Evolutionary conservation across 1,284 basidiomycete species (phyloP).

Genomic region (Blastosporella zonata): DNA sequence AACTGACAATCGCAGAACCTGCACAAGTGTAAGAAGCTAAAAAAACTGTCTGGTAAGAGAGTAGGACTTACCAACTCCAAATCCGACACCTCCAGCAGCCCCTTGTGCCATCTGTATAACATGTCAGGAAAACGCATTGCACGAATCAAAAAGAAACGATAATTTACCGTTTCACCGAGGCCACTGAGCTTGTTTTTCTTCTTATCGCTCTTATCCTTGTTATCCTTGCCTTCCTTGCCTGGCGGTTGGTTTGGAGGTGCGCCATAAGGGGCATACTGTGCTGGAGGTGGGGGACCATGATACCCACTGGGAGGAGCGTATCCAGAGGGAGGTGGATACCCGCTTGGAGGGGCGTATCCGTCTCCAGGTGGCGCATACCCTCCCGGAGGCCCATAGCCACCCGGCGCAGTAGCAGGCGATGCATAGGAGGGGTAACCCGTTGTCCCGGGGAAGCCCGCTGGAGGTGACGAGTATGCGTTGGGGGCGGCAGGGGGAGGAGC

Average conservation of each 20-base stretch:
- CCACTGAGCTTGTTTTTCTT: slow-evolving; percentile 57
- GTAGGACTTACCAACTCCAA: slow-evolving; percentile 53
- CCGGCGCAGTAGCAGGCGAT: not conserved
- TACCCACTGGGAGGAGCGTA: slow-evolving; percentile 18
- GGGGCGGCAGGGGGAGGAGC: slow-evolving; percentile 14
- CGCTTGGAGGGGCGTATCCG: slow-evolving; percentile 17
- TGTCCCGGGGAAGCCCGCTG: not conserved
- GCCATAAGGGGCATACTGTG: slow-evolving; percentile 29
- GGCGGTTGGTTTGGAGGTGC: slow-evolving; percentile 31
- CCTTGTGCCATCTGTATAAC: slow-evolving; percentile 54
- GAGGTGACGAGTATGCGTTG: not conserved
- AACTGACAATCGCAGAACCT: slow-evolving; percentile 54
- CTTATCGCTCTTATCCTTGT: slow-evolving; percentile 8
- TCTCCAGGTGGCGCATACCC: not conserved
- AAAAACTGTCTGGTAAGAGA: slow-evolving; percentile 17
- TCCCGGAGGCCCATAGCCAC: not conserved
- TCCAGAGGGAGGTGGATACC: slow-evolving; percentile 10
- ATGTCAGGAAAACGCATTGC: slow-evolving; percentile 8
- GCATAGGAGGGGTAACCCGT: not conserved
- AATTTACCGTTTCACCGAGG: slow-evolving; percentile 54
- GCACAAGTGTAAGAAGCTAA: not conserved
- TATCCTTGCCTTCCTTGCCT: slow-evolving; percentile 12
- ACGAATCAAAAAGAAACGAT: slow-evolving; percentile 11
- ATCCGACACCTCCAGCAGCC: slow-evolving; percentile 70
- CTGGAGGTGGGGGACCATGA: slow-evolving; percentile 18